Evolutionary conservation across 768 basidiomycete species (phyloP).

Genomic region (Tricholoma terreum): DNA sequence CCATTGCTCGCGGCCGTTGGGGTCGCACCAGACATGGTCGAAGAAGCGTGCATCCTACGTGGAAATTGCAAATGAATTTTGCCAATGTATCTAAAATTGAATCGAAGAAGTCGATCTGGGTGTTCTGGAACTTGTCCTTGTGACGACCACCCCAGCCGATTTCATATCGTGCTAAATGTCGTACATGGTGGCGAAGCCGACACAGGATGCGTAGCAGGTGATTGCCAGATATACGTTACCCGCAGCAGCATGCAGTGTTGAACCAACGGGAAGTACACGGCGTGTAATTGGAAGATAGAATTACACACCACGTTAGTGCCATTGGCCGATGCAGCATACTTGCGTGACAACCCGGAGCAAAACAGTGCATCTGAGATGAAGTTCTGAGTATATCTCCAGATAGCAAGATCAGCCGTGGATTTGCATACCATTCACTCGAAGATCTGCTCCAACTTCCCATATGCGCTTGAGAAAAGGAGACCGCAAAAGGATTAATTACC

Average conservation of each 20-base stretch:
- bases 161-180: conserved; percentile 47
- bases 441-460: conserved; percentile 54
- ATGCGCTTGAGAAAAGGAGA: conserved; percentile 72
- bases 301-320: conserved; percentile 47
- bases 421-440: conserved; percentile 68
- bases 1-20: conserved; percentile 15
- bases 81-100: too few species aligned
- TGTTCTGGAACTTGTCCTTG: conserved; percentile 24
- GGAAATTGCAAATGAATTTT: background rate
- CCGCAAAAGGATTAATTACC: conserved; percentile 60
- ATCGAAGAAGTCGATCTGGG: conserved; percentile 18
- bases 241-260: too few species aligned
- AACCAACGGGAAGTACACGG: too few species aligned
- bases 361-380: conserved; percentile 59
- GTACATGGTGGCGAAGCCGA: conserved; percentile 63
- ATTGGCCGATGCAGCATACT: conserved; percentile 35
- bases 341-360: conserved; percentile 67
- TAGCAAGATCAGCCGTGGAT: background rate
- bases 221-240: conserved; percentile 36
- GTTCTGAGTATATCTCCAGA: conserved; percentile 36
- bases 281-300: too few species aligned
- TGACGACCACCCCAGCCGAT: conserved; percentile 37
- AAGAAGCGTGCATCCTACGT: background rate
- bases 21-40: conserved; percentile 7
- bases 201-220: conserved; percentile 51